These are phyloP conservation scores for Auriscalpium vulgare DNA, from an alignment of 768 basidiomycete genomes.

Conservation along the genomic window DNA sequence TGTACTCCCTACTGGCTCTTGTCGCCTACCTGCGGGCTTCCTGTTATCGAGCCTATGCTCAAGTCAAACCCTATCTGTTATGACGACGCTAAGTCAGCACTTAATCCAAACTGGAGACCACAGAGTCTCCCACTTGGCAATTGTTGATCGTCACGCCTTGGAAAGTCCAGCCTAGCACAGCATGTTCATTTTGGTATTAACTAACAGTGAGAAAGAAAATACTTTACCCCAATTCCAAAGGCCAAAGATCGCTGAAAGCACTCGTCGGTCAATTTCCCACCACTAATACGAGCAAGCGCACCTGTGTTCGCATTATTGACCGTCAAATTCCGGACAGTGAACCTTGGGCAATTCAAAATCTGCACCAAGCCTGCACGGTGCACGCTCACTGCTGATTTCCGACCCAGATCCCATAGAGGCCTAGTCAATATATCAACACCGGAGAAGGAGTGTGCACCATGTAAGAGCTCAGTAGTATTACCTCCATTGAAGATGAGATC, in stretches of 20 bases:
- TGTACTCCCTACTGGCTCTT: neutral
- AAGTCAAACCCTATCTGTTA: slow-evolving; percentile 30
- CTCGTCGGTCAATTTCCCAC: slow-evolving; percentile 1
- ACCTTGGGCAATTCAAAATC: slow-evolving; percentile 22
- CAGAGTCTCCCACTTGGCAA: neutral
- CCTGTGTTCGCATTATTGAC: slow-evolving; percentile 40
- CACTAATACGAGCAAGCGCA: neutral
- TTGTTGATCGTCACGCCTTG: neutral
- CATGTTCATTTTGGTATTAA: neutral
- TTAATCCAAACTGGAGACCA: slow-evolving; percentile 27
- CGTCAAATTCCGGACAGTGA: slow-evolving; percentile 59
- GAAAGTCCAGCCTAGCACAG: neutral
- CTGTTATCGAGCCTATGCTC: slow-evolving; percentile 33
- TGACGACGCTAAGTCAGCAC: neutral
- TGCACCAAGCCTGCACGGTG: neutral
- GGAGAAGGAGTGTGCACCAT: slow-evolving; percentile 17
- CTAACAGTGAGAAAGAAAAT: neutral
- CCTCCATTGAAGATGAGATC: slow-evolving; percentile 40
- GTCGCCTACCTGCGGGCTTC: neutral
- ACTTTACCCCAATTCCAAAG: slow-evolving; percentile 15
- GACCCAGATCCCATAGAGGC: slow-evolving; percentile 67
- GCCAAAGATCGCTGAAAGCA: slow-evolving; percentile 27
- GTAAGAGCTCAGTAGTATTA: neutral
- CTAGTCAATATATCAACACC: slow-evolving; percentile 22
- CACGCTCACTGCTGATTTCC: slow-evolving; percentile 69